Evolutionary conservation across 352 stramenopile genomes (phyloP).

Genomic region (Phytopythium delawarense): DNA sequence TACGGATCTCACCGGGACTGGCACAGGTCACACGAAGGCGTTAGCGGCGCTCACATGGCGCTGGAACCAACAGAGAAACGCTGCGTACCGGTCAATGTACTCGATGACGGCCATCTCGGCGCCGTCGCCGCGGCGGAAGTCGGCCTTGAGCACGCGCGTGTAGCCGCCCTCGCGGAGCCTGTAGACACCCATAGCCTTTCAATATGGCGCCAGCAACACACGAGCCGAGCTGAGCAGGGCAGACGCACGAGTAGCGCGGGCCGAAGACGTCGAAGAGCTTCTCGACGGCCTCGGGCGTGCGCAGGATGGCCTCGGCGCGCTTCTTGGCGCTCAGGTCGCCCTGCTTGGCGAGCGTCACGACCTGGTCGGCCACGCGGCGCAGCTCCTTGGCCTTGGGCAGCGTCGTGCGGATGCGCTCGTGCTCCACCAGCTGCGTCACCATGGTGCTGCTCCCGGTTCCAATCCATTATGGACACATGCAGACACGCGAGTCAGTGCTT

Average conservation of each 20-base stretch:
- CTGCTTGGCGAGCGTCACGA: slow-evolving; percentile 94
- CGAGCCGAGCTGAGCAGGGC: not conserved
- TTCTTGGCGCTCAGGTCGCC: slow-evolving; percentile 82
- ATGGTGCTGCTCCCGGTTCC: slow-evolving; percentile 74
- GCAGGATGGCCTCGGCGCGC: slow-evolving; percentile 79
- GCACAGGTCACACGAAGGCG: not conserved
- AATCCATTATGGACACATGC: not conserved
- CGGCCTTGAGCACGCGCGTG: slow-evolving; percentile 94
- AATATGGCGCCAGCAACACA: slow-evolving; percentile 2
- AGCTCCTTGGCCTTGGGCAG: slow-evolving; percentile 96
- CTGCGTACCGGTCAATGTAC: slow-evolving; percentile 92
- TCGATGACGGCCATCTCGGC: slow-evolving; percentile 98
- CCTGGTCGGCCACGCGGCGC: slow-evolving; percentile 90
- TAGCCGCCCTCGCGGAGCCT: slow-evolving; percentile 89
- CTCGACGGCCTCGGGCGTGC: slow-evolving; percentile 87
- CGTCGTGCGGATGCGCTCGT: slow-evolving; percentile 97
- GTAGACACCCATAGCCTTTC: slow-evolving; percentile 10
- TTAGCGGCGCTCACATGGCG: not conserved
- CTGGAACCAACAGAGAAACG: not conserved
- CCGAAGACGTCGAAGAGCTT: slow-evolving; percentile 97
- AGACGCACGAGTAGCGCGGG: slow-evolving; percentile 91
- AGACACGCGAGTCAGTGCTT: not conserved
- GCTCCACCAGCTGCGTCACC: slow-evolving; percentile 96
- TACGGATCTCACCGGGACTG: slow-evolving; percentile 83
- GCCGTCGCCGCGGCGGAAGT: slow-evolving; percentile 91